Conservation (phyloP, 2,329 filamentous ascomycete genomes). For the Diaporthe citriasiana region DNA sequence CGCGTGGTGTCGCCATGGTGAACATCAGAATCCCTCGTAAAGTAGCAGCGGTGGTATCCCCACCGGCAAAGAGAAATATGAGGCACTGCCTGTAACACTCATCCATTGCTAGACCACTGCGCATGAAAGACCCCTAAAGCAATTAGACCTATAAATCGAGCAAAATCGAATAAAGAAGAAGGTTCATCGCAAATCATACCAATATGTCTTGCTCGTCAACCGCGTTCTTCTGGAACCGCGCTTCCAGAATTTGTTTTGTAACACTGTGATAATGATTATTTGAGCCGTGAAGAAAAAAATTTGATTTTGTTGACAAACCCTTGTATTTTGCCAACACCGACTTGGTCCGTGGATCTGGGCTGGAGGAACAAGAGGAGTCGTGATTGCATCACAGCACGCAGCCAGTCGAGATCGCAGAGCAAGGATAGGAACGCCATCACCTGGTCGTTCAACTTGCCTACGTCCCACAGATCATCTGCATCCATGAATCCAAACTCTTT, state of each 20-base stretch:
- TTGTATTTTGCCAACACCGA: not conserved
- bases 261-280: not conserved
- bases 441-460: not conserved
- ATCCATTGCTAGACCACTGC: not conserved
- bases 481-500: slow-evolving; percentile 6
- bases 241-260: not conserved
- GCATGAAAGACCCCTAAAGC: not conserved
- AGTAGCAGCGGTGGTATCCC: not conserved
- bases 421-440: not conserved
- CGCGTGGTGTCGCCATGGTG: not conserved
- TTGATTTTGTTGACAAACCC: not conserved
- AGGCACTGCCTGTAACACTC: not conserved
- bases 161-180: too few species aligned
- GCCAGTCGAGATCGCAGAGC: not conserved
- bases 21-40: not conserved
- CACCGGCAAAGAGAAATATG: not conserved
- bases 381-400: not conserved
- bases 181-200: not conserved
- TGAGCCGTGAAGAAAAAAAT: too few species aligned
- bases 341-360: not conserved
- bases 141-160: not conserved
- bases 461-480: not conserved
- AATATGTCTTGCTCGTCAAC: not conserved
- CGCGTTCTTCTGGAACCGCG: not conserved
- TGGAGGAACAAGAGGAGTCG: not conserved